Conservation (phyloP, 1,284 basidiomycete genomes). For the Agaricales sp. region DNA sequence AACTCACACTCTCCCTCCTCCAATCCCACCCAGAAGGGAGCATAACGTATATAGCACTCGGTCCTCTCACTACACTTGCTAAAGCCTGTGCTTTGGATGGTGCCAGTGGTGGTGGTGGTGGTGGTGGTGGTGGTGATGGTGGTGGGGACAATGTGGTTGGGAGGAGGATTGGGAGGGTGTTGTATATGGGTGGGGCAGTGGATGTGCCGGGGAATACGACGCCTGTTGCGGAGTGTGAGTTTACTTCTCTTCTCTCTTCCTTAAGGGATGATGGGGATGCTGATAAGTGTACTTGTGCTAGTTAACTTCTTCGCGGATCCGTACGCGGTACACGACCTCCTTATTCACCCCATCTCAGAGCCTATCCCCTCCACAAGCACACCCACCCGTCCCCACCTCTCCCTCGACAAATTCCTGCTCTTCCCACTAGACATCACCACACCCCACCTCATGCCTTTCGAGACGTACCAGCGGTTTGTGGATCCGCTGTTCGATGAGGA, state of each 20-base stretch:
- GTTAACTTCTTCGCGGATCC: conserved; percentile 96
- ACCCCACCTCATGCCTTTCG: conserved; percentile 68
- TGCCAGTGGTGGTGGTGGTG: too few species aligned
- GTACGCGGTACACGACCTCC: conserved; percentile 64
- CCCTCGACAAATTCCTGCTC: conserved; percentile 54
- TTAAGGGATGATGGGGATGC: too few species aligned
- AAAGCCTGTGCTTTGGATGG: conserved; percentile 52
- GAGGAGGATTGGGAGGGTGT: conserved; percentile 59
- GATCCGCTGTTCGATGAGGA: conserved; percentile 42
- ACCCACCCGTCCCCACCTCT: background rate
- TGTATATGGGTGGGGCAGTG: conserved; percentile 95
- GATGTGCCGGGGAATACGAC: conserved; percentile 90
- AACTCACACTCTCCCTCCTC: conserved; percentile 65
- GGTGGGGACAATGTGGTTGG: conserved; percentile 41
- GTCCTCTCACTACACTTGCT: conserved; percentile 85
- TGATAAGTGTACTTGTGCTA: conserved; percentile 18
- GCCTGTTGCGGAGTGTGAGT: conserved; percentile 69
- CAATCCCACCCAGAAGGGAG: conserved; percentile 44
- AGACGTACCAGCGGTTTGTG: conserved; percentile 40
- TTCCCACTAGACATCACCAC: conserved; percentile 78
- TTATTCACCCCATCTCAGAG: conserved; percentile 28
- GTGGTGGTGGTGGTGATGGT: too few species aligned
- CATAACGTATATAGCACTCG: conserved; percentile 80
- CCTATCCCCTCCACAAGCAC: background rate
- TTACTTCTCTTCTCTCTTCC: conserved; percentile 5